Percentiles rank a stretch among this genome's conserved stretches.
These are phyloP conservation scores for Dentipellis sp. DNA, from an alignment of 768 basidiomycete species.

Conservation along the genomic window DNA sequence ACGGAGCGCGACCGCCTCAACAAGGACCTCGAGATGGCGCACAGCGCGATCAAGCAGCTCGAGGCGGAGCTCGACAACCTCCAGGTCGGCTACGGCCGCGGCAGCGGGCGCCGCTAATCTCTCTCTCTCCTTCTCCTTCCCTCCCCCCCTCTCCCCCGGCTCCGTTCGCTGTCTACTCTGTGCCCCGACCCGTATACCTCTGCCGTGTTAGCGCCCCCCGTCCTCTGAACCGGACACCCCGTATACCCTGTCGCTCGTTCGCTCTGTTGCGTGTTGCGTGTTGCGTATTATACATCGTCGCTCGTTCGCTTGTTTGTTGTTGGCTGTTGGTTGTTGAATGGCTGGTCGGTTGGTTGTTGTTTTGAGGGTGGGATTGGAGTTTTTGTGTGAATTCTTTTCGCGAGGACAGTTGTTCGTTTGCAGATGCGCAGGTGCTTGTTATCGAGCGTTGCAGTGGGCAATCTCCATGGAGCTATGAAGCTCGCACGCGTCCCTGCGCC, in stretches of 20 bases:
- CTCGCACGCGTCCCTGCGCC: too few relatives aligned
- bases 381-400: too few relatives aligned
- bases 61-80: slow-evolving; percentile 88
- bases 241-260: not conserved
- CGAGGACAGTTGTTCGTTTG: too few relatives aligned
- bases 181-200: not conserved
- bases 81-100: slow-evolving; percentile 77
- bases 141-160: not conserved
- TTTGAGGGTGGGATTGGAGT: too few relatives aligned
- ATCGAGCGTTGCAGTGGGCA: too few relatives aligned
- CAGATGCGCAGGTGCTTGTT: too few relatives aligned
- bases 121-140: not conserved
- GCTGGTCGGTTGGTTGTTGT: too few relatives aligned
- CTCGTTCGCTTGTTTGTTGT: too few relatives aligned
- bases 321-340: too few relatives aligned
- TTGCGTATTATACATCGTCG: too few relatives aligned
- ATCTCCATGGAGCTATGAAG: too few relatives aligned
- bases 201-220: not conserved
- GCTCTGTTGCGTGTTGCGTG: not conserved
- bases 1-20: slow-evolving; percentile 97
- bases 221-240: not conserved
- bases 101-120: slow-evolving; percentile 52
- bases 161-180: not conserved
- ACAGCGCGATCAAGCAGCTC: slow-evolving; percentile 84
- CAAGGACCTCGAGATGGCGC: slow-evolving; percentile 93